Evolutionary conservation across 139 green algal species (phyloP).

Genomic region (Auxenochlorella pyrenoidosa): DNA sequence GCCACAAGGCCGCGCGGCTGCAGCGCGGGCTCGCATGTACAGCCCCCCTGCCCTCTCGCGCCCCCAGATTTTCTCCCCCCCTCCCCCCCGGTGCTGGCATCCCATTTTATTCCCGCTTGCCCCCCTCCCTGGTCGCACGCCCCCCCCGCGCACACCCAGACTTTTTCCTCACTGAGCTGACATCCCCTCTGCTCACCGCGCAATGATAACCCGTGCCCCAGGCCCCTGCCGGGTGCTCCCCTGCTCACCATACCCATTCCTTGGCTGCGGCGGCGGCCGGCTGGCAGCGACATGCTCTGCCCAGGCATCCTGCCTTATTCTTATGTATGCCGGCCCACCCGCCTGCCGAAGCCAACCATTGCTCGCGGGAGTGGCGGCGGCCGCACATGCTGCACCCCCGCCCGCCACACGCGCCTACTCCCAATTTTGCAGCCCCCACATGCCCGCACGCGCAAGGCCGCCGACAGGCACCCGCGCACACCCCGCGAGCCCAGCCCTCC

Average conservation of each 20-base stretch:
- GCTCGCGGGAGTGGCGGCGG: too few species aligned
- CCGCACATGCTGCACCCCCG: too few species aligned
- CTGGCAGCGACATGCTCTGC: too few species aligned
- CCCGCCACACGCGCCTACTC: too few species aligned
- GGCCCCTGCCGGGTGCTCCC: too few species aligned
- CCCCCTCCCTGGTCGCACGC: background rate
- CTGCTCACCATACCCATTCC: background rate
- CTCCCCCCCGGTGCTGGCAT: background rate
- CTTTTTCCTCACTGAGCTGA: background rate
- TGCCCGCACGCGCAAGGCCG: background rate
- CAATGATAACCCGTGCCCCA: background rate
- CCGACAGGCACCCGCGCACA: background rate
- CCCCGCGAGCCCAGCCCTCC: too few species aligned
- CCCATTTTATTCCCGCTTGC: constrained; percentile 8
- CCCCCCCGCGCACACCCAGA: background rate
- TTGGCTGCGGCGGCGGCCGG: background rate
- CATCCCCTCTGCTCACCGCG: background rate
- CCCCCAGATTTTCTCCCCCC: background rate
- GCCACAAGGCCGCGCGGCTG: background rate
- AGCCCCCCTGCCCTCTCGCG: background rate
- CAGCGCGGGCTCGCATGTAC: background rate
- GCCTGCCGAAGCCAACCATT: too few species aligned
- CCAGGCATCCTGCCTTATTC: background rate
- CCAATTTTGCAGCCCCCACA: background rate
- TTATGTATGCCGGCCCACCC: background rate